Conservation (phyloP, 306 rosid genomes). For the Hippophae rhamnoides region DNA sequence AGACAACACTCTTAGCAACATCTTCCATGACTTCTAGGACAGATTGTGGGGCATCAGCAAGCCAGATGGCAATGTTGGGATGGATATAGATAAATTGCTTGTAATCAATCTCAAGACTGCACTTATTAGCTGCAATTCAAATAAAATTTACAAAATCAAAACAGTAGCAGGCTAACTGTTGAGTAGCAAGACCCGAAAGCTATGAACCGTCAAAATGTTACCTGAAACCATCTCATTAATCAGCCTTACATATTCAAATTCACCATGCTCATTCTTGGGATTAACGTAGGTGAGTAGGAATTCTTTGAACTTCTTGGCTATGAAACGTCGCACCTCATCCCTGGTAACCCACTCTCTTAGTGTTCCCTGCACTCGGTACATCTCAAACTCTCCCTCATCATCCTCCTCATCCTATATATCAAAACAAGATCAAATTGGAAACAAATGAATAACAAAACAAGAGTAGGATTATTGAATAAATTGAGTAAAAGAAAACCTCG, state of each 20-base stretch:
- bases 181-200: background rate
- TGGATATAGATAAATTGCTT: conserved; percentile 85
- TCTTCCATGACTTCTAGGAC: conserved; percentile 99
- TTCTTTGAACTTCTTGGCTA: conserved; percentile 77
- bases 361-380: conserved; percentile 94
- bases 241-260: conserved; percentile 68
- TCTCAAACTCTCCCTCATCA: conserved; percentile 60
- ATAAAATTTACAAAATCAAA: conserved; percentile 1
- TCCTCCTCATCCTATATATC: conserved; percentile 67
- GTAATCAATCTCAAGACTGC: conserved; percentile 95
- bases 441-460: background rate
- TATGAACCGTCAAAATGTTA: conserved; percentile 10
- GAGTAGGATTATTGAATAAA: background rate
- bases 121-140: conserved; percentile 62
- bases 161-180: background rate
- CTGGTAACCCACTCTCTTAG: conserved; percentile 96
- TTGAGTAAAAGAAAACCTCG: conserved; percentile 31
- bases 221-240: conserved; percentile 97
- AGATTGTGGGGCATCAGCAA: conserved; percentile 97
- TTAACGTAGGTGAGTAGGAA: conserved; percentile 71
- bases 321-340: conserved; percentile 90
- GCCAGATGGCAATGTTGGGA: conserved; percentile 98
- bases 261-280: conserved; percentile 57
- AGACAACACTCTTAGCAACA: conserved; percentile 84
- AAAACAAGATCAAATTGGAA: conserved; percentile 9